phyloP scores from a whole-genome alignment of 139 green algal species.

The Micractinium conductrix region DNA sequence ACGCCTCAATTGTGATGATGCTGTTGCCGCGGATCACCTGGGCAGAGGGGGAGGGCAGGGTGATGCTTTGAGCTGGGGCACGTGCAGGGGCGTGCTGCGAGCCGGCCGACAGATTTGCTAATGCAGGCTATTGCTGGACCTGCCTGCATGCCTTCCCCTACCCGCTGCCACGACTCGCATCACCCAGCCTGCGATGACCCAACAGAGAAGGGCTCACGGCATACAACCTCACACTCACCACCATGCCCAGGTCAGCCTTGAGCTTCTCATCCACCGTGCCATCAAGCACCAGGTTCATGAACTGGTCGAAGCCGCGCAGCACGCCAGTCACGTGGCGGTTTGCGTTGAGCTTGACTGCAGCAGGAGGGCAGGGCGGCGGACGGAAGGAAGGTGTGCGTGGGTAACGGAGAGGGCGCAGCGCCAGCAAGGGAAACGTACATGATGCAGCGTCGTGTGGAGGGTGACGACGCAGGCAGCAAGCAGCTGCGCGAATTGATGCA shows the following conservation, averaged over 20 bases:
- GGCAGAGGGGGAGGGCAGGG: too few species aligned
- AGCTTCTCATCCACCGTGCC: constrained; percentile 90
- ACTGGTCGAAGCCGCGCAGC: constrained; percentile 98
- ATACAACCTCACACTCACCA: constrained; percentile 66
- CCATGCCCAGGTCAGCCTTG: constrained; percentile 96
- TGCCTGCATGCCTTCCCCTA: too few species aligned
- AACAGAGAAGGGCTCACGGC: neutral
- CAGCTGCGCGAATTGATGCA: too few species aligned
- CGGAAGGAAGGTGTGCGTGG: neutral
- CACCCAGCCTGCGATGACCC: too few species aligned
- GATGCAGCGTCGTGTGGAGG: too few species aligned
- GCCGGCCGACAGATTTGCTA: too few species aligned
- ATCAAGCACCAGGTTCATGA: constrained; percentile 99
- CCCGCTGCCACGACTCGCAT: too few species aligned
- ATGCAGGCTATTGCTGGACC: too few species aligned
- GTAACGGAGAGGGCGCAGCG: neutral
- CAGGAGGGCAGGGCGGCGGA: neutral
- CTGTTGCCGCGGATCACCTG: constrained; percentile 96
- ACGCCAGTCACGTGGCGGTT: constrained; percentile 95
- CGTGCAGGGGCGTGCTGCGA: too few species aligned
- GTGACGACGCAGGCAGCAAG: neutral
- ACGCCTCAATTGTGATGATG: constrained; percentile 93
- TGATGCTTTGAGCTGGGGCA: too few species aligned
- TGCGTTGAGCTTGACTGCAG: constrained; percentile 90
- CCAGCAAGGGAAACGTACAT: too few species aligned